Conservation (phyloP, 2,329 filamentous ascomycete species). For the Fusarium sp. region DNA sequence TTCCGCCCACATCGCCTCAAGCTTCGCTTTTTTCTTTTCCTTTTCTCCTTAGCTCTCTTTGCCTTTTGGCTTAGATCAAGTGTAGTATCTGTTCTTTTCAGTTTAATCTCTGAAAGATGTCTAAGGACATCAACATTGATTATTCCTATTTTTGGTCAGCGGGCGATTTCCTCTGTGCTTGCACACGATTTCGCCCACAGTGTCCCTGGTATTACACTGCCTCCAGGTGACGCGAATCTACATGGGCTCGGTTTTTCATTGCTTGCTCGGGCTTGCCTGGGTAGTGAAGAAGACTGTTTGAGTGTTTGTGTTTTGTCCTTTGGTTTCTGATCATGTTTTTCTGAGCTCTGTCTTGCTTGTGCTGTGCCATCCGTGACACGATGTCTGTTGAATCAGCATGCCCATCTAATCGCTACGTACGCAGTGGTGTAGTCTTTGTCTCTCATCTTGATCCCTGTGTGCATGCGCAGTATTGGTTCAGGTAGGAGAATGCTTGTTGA, state of each 20-base stretch:
- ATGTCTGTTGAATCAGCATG: no score
- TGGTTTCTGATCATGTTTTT: no score
- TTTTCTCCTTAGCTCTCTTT: slow-evolving; percentile 59
- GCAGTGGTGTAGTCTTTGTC: not conserved
- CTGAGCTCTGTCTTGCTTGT: not conserved
- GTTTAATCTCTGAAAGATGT: slow-evolving; percentile 94
- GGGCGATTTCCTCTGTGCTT: slow-evolving; percentile 56
- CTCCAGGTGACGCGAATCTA: slow-evolving; percentile 53
- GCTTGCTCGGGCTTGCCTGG: slow-evolving; percentile 48
- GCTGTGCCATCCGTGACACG: not conserved
- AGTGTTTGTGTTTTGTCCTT: not conserved
- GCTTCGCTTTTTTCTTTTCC: slow-evolving; percentile 41
- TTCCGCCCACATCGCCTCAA: slow-evolving; percentile 3
- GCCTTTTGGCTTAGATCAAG: slow-evolving; percentile 86
- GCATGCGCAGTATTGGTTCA: not conserved
- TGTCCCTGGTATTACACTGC: slow-evolving; percentile 55
- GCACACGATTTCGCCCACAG: slow-evolving; percentile 55
- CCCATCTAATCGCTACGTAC: not conserved
- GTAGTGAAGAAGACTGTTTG: slow-evolving; percentile 49
- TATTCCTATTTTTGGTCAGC: slow-evolving; percentile 73
- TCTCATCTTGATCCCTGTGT: not conserved
- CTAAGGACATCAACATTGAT: slow-evolving; percentile 79
- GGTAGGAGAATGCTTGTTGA: not conserved
- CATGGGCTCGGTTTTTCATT: slow-evolving; percentile 53
- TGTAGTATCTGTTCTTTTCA: slow-evolving; percentile 98